Evolutionary conservation across 1,284 basidiomycete species (phyloP).

Genomic region (Fomes fomentarius): DNA sequence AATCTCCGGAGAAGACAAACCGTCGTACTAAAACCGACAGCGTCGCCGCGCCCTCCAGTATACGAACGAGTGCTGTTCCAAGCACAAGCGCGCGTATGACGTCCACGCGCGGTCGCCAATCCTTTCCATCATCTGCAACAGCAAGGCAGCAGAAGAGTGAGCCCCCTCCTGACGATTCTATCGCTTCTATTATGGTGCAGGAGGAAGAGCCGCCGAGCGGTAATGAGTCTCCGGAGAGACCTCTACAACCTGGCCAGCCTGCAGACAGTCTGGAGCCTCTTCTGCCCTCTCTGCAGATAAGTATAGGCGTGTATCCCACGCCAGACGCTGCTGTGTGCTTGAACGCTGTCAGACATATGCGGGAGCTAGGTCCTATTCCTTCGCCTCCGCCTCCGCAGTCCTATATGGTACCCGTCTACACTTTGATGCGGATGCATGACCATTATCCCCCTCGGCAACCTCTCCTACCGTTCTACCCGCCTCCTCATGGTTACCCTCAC

Average conservation of each 20-base stretch:
- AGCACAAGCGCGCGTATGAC: background rate
- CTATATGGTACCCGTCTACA: too few relatives aligned
- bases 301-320: slow-evolving; percentile 7
- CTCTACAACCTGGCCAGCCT: background rate
- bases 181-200: background rate
- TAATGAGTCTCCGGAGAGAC: background rate
- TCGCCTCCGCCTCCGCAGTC: background rate
- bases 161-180: background rate
- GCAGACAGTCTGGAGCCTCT: slow-evolving; percentile 13
- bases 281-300: slow-evolving; percentile 4
- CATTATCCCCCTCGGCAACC: too few relatives aligned
- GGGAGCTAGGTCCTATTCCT: background rate
- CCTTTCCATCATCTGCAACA: slow-evolving; percentile 2
- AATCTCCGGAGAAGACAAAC: background rate
- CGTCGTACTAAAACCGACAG: background rate
- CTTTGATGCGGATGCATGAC: too few relatives aligned
- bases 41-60: background rate
- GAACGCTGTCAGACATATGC: slow-evolving; percentile 1
- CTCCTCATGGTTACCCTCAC: too few relatives aligned
- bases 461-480: too few relatives aligned
- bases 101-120: slow-evolving; percentile 10
- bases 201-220: background rate
- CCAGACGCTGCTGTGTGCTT: background rate
- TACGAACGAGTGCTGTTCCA: background rate
- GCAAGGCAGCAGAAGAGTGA: background rate